Base-by-base conservation (phyloP, 2,329 filamentous ascomycete species). In the Monosporascus ibericus region DNA sequence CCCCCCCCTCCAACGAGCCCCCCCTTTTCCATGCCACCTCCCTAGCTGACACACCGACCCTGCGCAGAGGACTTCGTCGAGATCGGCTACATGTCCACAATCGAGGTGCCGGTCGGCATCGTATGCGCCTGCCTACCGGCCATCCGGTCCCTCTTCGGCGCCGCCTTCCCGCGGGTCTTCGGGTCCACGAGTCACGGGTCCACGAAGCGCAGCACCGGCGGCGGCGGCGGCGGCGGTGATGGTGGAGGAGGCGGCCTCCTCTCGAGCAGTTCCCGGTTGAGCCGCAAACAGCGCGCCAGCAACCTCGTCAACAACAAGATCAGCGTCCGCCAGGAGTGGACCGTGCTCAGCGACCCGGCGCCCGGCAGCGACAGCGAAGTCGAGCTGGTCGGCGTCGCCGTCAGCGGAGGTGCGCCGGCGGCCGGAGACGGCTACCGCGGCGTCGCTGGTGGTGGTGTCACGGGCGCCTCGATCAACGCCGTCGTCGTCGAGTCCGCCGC, bases 71-170 rank as follows among this genome's bases (percentile, higher is more conserved):
- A 55, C 48, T 53, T 50, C 37, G 51, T 53, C 20, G 51, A 49
- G n/a, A 52, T 55, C 11, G 51, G 51, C 11, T 47, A 51, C 30
- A 61, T 59, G 60, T 60, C 57, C 11, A 62, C 57, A 9, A 59
- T 62, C 40, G 60, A 62, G 36, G 55, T 60, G 11, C 55, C 53
- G 2, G 58, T 60, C 5, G 59, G 60, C 24, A 48, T 61, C 34
- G 50, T 58, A 18, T 62, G 60, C 40, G 57, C 59, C 3, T 60
- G 60, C 49, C 55, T 62, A 51, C 60, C 59, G 9, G 57, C 60
- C 6, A 55, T 60, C 17, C 55, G 60, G 22, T 54, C 58, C 3
- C 50, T 61, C 37, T 38, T 56, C n/a, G 52, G 53, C 47, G 48
- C 48, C 1, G 17, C 51, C 9, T 53, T 57, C 46, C 57, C 57